These are phyloP conservation scores for Trichoderma breve DNA, from an alignment of 2,329 filamentous ascomycete species.

Conservation along the genomic window DNA sequence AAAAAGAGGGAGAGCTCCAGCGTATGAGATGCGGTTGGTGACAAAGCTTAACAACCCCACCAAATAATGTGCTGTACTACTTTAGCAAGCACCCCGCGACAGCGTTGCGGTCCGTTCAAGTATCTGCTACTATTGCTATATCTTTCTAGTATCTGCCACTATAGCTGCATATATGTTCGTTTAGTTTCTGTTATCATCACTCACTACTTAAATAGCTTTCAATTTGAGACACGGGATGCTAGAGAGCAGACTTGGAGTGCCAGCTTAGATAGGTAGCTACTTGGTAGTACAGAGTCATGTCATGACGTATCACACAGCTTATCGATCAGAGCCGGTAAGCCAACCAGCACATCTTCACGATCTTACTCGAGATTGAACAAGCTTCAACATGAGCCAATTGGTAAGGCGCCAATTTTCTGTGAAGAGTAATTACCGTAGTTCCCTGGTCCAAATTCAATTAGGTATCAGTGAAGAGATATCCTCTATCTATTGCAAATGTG, in stretches of 20 bases:
- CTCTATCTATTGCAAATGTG: not conserved
- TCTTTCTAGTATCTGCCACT: not conserved
- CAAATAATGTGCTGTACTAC: not conserved
- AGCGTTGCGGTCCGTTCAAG: not conserved
- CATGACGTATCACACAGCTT: not conserved
- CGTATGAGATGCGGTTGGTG: not conserved
- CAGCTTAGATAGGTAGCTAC: not conserved
- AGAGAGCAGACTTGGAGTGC: not conserved
- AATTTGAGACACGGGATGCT: not conserved
- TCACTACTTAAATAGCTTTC: not conserved
- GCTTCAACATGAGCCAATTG: not conserved
- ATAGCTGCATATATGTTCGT: not conserved
- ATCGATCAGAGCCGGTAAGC: not conserved
- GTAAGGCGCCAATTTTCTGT: not conserved
- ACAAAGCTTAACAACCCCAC: constrained; percentile 4
- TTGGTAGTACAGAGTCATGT: too few species aligned
- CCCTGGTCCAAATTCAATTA: not conserved
- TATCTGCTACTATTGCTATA: not conserved
- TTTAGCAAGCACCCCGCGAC: not conserved
- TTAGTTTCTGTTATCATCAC: not conserved
- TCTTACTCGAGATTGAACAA: not conserved
- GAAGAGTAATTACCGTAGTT: not conserved
- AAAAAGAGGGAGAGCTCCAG: not conserved
- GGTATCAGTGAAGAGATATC: not conserved
- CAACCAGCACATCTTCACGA: not conserved